Conservation (phyloP, 2,329 filamentous ascomycete species). For the Trichophyton verrucosum region DNA sequence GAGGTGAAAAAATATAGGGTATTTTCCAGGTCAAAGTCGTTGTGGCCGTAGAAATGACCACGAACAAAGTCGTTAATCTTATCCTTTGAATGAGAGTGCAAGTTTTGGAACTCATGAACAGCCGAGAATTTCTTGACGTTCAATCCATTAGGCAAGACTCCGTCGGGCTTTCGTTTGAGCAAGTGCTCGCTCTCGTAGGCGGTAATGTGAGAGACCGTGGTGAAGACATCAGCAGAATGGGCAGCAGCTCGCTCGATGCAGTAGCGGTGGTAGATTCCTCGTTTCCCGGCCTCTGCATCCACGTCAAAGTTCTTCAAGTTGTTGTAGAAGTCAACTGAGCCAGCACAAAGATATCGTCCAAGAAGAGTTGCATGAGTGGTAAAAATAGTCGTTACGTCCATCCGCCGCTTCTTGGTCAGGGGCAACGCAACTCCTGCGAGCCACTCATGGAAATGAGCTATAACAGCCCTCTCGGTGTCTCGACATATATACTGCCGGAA, state of each 20-base stretch:
- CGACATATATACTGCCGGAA: slow-evolving; percentile 71
- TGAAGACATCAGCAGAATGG: slow-evolving; percentile 91
- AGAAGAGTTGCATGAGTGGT: slow-evolving; percentile 94
- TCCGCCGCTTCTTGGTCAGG: slow-evolving; percentile 81
- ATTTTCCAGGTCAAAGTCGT: slow-evolving; percentile 92
- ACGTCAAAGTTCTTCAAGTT: slow-evolving; percentile 95
- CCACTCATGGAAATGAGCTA: slow-evolving; percentile 99
- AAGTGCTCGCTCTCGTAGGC: slow-evolving; percentile 97
- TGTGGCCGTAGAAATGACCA: slow-evolving; percentile 96
- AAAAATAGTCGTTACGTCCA: slow-evolving; percentile 96
- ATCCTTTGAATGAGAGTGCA: slow-evolving; percentile 92
- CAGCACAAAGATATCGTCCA: slow-evolving; percentile 89
- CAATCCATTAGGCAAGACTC: slow-evolving; percentile 87
- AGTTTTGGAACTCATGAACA: slow-evolving; percentile 96
- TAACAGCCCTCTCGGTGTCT: slow-evolving; percentile 81
- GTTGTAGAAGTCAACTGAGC: slow-evolving; percentile 98
- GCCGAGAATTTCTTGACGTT: slow-evolving; percentile 98
- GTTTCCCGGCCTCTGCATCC: slow-evolving; percentile 90
- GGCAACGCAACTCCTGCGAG: slow-evolving; percentile 86
- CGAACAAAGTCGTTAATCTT: slow-evolving; percentile 98
- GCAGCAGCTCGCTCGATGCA: slow-evolving; percentile 92
- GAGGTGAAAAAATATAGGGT: slow-evolving; percentile 97
- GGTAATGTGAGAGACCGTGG: slow-evolving; percentile 95
- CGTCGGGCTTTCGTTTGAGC: slow-evolving; percentile 93
- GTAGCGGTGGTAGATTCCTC: slow-evolving; percentile 96